Percentiles rank a stretch among this genome's conserved stretches.
Evolutionary conservation across 257 asterid genomes (phyloP).

Genomic region (Solanum tarapatanum): DNA sequence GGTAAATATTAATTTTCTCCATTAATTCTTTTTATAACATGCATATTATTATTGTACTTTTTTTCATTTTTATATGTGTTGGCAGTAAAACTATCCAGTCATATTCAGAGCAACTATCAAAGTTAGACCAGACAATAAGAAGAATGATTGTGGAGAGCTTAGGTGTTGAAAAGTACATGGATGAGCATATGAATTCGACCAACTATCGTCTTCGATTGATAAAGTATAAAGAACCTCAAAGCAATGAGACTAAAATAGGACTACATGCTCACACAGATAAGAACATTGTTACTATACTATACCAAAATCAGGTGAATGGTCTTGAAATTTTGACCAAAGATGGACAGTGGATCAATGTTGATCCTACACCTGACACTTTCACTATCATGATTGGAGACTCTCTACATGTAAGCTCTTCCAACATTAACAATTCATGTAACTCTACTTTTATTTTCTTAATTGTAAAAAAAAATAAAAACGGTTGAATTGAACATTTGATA

Average conservation of each 20-base stretch:
- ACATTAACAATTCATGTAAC: no score
- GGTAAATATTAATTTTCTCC: constrained; percentile 11
- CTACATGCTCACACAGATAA: constrained; percentile 36
- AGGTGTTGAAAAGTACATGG: constrained; percentile 29
- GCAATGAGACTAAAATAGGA: constrained; percentile 16
- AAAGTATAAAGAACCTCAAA: constrained; percentile 37
- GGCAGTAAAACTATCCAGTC: constrained; percentile 23
- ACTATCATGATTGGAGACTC: constrained; percentile 38
- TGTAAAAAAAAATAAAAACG: no score
- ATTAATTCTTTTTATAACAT: neutral
- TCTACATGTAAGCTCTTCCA: constrained; percentile 15
- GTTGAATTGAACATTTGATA: neutral
- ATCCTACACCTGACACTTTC: constrained; percentile 28
- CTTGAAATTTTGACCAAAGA: constrained; percentile 31
- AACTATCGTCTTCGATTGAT: constrained; percentile 29
- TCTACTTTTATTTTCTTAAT: no score
- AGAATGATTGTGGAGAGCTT: constrained; percentile 39
- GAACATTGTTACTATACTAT: constrained; percentile 26
- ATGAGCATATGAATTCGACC: constrained; percentile 34
- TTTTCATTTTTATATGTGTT: neutral
- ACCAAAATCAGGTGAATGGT: constrained; percentile 23
- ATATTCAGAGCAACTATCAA: constrained; percentile 20
- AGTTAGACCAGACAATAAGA: constrained; percentile 38
- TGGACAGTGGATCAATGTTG: constrained; percentile 32
- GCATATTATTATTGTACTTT: no score